A percentile compares a stretch with the other conserved stretches of the same genome.
phyloP scores from a whole-genome alignment of 208 protist species.

The Trypanosoma boissoni region DNA sequence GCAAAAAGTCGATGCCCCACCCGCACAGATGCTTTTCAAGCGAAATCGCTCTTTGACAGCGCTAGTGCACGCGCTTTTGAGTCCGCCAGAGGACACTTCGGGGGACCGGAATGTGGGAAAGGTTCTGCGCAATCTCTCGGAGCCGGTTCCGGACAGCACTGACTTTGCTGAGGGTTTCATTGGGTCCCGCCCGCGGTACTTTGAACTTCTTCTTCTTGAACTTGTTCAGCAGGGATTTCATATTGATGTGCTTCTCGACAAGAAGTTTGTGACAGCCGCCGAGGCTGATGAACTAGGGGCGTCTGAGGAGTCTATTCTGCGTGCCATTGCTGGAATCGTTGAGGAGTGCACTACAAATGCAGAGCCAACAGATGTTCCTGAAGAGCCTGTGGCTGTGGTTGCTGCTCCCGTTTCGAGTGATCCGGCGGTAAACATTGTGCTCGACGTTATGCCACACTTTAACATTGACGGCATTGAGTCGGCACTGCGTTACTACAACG shows the following conservation, averaged over 20 bases:
- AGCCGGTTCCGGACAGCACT: conserved; percentile 58
- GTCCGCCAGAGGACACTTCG: conserved; percentile 19
- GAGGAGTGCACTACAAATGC: conserved; percentile 13
- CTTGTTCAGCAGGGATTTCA: conserved; percentile 72
- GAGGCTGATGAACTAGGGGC: conserved; percentile 72
- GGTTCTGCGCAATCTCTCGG: conserved; percentile 47
- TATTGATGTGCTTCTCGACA: conserved; percentile 60
- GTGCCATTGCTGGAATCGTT: conserved; percentile 39
- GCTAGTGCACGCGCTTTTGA: conserved; percentile 33
- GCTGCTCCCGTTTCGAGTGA: conserved; percentile 19
- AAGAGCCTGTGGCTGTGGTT: neutral
- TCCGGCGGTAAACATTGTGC: conserved; percentile 67
- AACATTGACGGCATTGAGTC: conserved; percentile 41
- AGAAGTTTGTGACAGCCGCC: conserved; percentile 46
- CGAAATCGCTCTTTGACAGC: conserved; percentile 1
- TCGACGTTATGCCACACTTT: conserved; percentile 83
- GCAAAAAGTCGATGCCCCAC: conserved; percentile 48
- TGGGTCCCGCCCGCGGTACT: conserved; percentile 53
- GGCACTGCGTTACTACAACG: conserved; percentile 78
- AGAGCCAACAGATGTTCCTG: neutral
- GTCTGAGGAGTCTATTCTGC: conserved; percentile 53
- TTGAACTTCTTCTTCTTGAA: conserved; percentile 71
- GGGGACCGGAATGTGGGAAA: conserved; percentile 48
- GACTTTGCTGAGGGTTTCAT: conserved; percentile 65
- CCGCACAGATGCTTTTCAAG: conserved; percentile 30